Evolutionary conservation across 495 filamentous ascomycete species (phyloP), one percentile per base, ranked within the genome.

Genomic region (Penicillium atrosanguineum): DNA sequence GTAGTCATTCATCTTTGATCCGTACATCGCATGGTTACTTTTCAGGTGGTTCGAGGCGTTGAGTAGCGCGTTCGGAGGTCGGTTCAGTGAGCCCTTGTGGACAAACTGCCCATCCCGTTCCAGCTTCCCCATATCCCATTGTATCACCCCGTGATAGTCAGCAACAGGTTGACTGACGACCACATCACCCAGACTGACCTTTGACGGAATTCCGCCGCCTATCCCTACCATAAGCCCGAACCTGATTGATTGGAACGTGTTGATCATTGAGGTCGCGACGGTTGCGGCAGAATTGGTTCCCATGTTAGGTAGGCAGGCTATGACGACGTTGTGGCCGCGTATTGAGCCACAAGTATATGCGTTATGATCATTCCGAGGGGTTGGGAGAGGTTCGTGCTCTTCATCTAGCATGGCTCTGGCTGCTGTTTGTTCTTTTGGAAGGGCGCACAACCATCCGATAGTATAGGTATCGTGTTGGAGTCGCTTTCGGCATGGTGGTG

Each of bases 211-310:
- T 29, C 76, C 75, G 23, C 75, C 75, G 4, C 71, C 76, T 44
- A 79, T 75, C 23, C 78, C 78, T 12, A 82, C 77, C 66, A 82
- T 75, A 23, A 83, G 59, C n/a, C 69, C 59, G 52, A 78, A 62
- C 31, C 70, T 56, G 23, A 82, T 58, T 16, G 70, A 70, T 1
- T 59, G 60, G 55, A 81, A 81, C 34, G 46, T 74, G 9, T 48
- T 40, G 0, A 63, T 44, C 70, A 80, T 62, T 9, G 69, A 52
- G n/a, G 50, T 68, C 19, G 69, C 70, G 14, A 72, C 64, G n/a
- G 56, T 67, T 21, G 71, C 67, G 6, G 71, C 68, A 46, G 69
- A 55, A 37, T 59, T 64, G 16, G 47, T 74, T n/a, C 79, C 75
- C 9, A 68, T 69, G 12, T 63, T 52, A 0, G 76, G 71, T 26